Base-by-base conservation (phyloP, 2,329 filamentous ascomycete genomes). In the Fusarium odoratissimum region DNA sequence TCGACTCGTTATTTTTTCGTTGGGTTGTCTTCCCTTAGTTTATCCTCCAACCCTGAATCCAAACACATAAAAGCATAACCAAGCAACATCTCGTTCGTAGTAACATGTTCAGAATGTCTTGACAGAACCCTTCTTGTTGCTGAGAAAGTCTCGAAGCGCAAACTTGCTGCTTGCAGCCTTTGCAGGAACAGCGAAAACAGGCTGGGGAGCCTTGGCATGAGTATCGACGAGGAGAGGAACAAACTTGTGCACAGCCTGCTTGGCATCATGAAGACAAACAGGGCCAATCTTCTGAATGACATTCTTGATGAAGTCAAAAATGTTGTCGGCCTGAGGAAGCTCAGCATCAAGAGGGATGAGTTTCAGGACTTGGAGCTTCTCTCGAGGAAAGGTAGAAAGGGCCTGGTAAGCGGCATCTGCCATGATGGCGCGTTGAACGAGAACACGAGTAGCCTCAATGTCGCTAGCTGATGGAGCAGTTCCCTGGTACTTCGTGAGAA, bases 241-340 rank as follows among this genome's bases (percentile, higher is more conserved):
- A 23, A 69, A 72, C 25, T 69, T 72, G 48, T 58, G 61, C 13
- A 65, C 54, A 21, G 48, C 40, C 14, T 64, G 46, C 25, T 72
- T 72, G 12, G 62, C 51, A 2, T 52, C 41, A 12, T 62, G 42
- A 25, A 74, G 48, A 4, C 46, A 59, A 14, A 45, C 11, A 8
- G 71, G 62, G 1, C 62, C 68, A 11, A 28, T 25, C 14, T 45
- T 51, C 42, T 72, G 71, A 23, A 70, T 52, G 3, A 52, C 17
- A 8, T 31, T 58, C 54, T 74, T 74, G 28, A 69, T 40, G 23
- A 67, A 74, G 54, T 75, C 71, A 14, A 74, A 68, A 12, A 76
- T 30, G 16, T 21, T 35, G 17, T 72, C 74, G 1, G 23, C 31
- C 19, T 60, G 23, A 28, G 42, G 13, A 3, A 23, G 9, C 3